A percentile compares a stretch with the other conserved stretches of the same genome.
These are phyloP conservation scores for Penicillium verrucosum DNA, from an alignment of 2,329 filamentous ascomycete genomes.

Conservation along the genomic window DNA sequence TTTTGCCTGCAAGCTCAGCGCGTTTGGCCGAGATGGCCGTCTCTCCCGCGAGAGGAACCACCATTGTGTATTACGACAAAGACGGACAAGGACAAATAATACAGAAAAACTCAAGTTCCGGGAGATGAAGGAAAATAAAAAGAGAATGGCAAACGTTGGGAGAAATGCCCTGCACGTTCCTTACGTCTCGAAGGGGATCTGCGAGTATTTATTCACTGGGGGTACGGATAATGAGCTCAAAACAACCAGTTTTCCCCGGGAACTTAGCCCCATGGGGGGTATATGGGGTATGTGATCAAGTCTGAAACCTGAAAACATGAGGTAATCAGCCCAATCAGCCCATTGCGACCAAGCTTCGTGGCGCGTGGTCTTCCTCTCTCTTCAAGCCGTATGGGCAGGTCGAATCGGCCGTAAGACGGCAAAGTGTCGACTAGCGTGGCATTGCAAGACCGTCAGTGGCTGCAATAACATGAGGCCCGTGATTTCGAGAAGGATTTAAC, in stretches of 20 bases:
- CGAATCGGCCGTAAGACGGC: neutral
- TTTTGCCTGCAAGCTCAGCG: slow-evolving; percentile 34
- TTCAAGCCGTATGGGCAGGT: neutral
- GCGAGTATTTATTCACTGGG: slow-evolving; percentile 10
- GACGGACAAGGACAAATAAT: neutral
- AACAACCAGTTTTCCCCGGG: neutral
- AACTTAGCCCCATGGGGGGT: slow-evolving; percentile 6
- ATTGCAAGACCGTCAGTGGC: neutral
- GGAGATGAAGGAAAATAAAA: neutral
- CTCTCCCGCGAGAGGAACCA: slow-evolving; percentile 14
- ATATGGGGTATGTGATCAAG: neutral
- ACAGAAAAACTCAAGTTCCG: neutral
- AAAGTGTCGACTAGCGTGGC: slow-evolving; percentile 1
- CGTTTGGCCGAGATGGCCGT: slow-evolving; percentile 33
- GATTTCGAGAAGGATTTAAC: neutral
- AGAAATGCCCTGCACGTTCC: neutral
- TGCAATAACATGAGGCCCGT: neutral
- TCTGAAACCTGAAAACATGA: neutral
- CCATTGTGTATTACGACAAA: slow-evolving; percentile 11
- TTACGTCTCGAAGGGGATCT: neutral
- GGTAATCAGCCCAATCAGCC: slow-evolving; percentile 2
- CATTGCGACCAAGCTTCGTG: slow-evolving; percentile 6
- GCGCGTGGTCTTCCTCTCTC: neutral
- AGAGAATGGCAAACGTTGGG: neutral
- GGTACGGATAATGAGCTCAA: slow-evolving; percentile 1